A percentile compares a stretch with the other conserved stretches of the same genome.
Evolutionary conservation across 1,284 basidiomycete genomes (phyloP).

Genomic region (Ceratobasidium sp.): DNA sequence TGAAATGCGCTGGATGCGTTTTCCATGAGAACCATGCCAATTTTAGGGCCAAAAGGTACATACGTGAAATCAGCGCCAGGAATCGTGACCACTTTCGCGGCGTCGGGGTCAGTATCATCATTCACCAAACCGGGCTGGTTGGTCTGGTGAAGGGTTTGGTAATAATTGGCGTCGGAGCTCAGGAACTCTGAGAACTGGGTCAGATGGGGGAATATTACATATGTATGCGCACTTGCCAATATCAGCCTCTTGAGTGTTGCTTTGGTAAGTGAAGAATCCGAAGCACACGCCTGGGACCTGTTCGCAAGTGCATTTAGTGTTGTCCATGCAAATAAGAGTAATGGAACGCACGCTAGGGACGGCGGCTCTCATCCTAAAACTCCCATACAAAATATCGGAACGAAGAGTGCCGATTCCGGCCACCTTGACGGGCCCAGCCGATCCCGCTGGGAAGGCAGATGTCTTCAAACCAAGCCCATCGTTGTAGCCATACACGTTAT

Average conservation of each 20-base stretch:
- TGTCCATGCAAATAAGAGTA: no score
- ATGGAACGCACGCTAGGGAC: constrained; percentile 45
- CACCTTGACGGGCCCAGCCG: constrained; percentile 42
- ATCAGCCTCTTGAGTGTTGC: constrained; percentile 42
- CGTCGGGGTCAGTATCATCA: constrained; percentile 48
- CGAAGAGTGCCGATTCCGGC: constrained; percentile 48
- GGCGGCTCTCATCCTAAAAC: constrained; percentile 50
- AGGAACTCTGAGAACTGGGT: constrained; percentile 46
- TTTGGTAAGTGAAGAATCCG: constrained; percentile 48
- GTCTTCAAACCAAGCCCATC: constrained; percentile 49
- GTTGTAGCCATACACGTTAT: constrained; percentile 47
- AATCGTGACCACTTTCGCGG: constrained; percentile 43
- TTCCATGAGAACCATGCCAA: not conserved
- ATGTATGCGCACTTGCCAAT: constrained; percentile 39
- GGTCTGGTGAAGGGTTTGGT: constrained; percentile 50
- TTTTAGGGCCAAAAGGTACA: not conserved
- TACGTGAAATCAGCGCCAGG: constrained; percentile 50
- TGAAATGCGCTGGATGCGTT: constrained; percentile 47
- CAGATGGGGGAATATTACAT: not conserved
- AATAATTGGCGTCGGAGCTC: constrained; percentile 49
- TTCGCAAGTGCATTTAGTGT: constrained; percentile 15
- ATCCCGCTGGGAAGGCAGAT: constrained; percentile 46
- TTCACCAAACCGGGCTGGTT: constrained; percentile 51
- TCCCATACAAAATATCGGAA: constrained; percentile 49
- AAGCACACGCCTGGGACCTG: constrained; percentile 49